Conservation (phyloP, 768 basidiomycete species). For the Nidula microcarpa region DNA sequence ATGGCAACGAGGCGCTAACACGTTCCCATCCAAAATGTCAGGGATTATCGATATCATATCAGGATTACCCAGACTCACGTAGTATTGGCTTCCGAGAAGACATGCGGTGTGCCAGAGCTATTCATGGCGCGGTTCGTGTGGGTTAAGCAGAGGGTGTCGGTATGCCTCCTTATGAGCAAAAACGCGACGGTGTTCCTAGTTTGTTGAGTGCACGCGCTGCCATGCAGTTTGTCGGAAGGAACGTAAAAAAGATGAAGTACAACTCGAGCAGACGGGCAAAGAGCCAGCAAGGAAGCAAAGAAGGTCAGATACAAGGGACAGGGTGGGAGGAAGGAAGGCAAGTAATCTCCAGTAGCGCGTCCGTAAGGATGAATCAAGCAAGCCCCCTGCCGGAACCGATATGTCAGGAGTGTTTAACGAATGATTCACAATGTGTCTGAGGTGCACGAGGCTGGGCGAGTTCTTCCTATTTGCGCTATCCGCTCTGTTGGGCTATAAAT, state of each 20-base stretch:
- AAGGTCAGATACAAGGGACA: background rate
- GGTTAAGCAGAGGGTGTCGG: background rate
- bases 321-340: background rate
- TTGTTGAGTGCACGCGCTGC: background rate
- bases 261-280: background rate
- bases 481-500: background rate
- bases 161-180: background rate
- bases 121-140: background rate
- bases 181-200: background rate
- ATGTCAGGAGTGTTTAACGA: background rate
- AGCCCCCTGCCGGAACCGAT: background rate
- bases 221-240: background rate
- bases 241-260: background rate
- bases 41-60: background rate
- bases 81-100: background rate
- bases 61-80: background rate
- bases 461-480: background rate
- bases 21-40: conserved; percentile 2
- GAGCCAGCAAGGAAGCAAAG: background rate
- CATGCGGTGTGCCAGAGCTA: conserved; percentile 1
- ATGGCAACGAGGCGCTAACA: conserved; percentile 1
- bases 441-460: background rate
- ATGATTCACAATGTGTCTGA: background rate
- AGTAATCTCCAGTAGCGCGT: background rate
- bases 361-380: background rate